A percentile compares a stretch with the other conserved stretches of the same genome.
Conservation (phyloP, 768 basidiomycete genomes). For the Aureoboletus auriporus region DNA sequence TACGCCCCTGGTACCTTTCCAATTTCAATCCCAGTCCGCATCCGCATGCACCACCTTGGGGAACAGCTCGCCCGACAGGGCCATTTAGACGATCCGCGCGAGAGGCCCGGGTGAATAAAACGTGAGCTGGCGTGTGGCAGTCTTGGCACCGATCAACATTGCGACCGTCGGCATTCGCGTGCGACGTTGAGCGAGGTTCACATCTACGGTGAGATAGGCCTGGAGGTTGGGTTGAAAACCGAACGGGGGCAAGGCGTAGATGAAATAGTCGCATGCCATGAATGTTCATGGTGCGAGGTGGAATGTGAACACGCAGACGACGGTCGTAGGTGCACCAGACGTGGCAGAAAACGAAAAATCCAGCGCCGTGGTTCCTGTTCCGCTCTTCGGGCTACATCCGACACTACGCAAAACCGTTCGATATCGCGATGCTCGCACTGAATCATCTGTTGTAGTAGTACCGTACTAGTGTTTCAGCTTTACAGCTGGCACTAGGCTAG, state of each 20-base stretch:
- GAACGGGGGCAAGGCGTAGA: constrained; percentile 31
- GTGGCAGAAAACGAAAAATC: too few relatives aligned
- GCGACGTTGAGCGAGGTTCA: constrained; percentile 24
- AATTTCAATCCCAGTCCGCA: constrained; percentile 27
- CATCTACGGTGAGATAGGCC: constrained; percentile 39
- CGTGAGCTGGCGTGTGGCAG: not conserved
- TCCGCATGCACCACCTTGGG: constrained; percentile 16
- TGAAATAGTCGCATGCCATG: constrained; percentile 39
- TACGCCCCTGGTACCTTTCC: constrained; percentile 14
- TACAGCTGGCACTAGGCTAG: too few relatives aligned
- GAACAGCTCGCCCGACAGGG: constrained; percentile 18
- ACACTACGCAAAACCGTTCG: too few relatives aligned
- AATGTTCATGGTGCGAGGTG: constrained; percentile 43
- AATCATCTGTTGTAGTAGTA: too few relatives aligned
- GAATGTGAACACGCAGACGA: constrained; percentile 33
- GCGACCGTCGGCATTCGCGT: constrained; percentile 9
- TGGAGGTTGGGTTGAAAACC: constrained; percentile 30
- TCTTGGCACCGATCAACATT: constrained; percentile 15
- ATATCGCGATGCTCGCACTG: too few relatives aligned
- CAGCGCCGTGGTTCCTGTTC: too few relatives aligned
- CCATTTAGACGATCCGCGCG: constrained; percentile 18
- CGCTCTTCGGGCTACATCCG: too few relatives aligned
- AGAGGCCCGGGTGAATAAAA: constrained; percentile 22
- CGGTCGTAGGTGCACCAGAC: constrained; percentile 7
- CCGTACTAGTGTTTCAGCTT: too few relatives aligned